Conservation (phyloP, 73 alveolate species). For the Paramecium octaurelia region DNA sequence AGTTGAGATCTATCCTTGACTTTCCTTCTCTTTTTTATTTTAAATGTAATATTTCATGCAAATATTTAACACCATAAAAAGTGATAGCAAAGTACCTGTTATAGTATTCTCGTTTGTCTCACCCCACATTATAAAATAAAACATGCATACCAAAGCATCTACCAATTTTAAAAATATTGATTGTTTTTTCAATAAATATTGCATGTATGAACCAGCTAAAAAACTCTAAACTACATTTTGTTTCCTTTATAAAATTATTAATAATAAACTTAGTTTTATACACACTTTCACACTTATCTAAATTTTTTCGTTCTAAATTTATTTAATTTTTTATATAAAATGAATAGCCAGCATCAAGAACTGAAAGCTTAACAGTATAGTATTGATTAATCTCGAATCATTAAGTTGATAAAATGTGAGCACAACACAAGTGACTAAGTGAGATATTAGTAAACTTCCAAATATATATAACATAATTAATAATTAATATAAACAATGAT, state of each 20-base stretch:
- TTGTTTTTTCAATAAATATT: background rate
- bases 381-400: background rate
- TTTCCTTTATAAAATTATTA: background rate
- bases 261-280: background rate
- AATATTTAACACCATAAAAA: constrained; percentile 15
- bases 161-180: background rate
- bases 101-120: background rate
- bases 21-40: background rate
- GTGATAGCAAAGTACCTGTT: background rate
- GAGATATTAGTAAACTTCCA: constrained; percentile 17
- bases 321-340: background rate
- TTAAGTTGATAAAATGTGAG: background rate
- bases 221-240: background rate
- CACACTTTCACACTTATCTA: background rate
- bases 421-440: background rate
- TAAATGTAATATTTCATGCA: constrained; percentile 17
- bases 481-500: background rate
- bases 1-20: background rate
- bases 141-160: background rate
- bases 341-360: constrained; percentile 6
- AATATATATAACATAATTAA: constrained; percentile 16
- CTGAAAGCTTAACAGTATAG: background rate
- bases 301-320: background rate
- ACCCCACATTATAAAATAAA: constrained; percentile 41
- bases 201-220: constrained; percentile 43